These are phyloP conservation scores for Golubevia sp. DNA, from an alignment of 1,284 basidiomycete genomes.

Conservation along the genomic window DNA sequence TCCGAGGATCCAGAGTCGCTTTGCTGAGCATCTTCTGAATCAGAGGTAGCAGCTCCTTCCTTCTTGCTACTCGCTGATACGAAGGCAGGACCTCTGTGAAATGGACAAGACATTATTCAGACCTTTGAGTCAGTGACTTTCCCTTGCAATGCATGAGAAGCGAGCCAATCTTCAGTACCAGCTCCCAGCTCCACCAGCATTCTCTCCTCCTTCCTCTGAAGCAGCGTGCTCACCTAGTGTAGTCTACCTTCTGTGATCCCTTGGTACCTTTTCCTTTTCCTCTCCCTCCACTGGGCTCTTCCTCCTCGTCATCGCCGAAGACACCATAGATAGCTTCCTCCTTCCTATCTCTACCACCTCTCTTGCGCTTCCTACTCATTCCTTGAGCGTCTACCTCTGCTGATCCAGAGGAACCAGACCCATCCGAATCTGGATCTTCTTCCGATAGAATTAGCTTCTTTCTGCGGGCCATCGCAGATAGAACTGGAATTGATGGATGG, in stretches of 20 bases:
- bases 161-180: no score
- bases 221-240: no score
- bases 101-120: neutral
- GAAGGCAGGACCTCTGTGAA: neutral
- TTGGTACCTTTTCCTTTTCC: neutral
- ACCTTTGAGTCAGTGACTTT: no score
- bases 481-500: no score
- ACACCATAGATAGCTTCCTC: conserved; percentile 81
- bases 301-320: conserved; percentile 76
- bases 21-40: neutral
- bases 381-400: conserved; percentile 67
- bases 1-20: neutral
- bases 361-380: conserved; percentile 67
- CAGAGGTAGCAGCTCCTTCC: neutral
- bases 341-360: conserved; percentile 70
- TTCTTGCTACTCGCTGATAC: neutral
- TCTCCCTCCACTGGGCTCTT: conserved; percentile 59
- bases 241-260: neutral
- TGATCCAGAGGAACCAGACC: conserved; percentile 62
- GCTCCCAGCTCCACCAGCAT: no score
- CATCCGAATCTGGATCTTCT: conserved; percentile 71
- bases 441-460: conserved; percentile 80
- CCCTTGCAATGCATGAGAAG: no score
- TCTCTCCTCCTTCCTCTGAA: no score
- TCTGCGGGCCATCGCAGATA: conserved; percentile 73